Conservation (phyloP, 352 stramenopile species). For the Globisporangium abappressorium region DNA sequence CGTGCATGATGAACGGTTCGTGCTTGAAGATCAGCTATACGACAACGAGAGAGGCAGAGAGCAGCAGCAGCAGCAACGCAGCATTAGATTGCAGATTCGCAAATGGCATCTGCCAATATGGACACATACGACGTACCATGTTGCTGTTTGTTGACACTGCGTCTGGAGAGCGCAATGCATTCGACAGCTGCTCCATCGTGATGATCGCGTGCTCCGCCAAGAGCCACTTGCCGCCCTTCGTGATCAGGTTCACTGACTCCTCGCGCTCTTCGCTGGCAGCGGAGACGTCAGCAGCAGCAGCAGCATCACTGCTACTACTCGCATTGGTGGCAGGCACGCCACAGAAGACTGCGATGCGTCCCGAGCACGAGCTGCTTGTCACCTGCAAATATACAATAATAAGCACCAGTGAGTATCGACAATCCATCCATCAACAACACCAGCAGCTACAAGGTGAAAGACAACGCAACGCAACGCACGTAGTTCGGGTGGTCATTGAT, state of each 20-base stretch:
- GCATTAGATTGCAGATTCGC: background rate
- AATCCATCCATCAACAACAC: background rate
- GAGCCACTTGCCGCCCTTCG: constrained; percentile 89
- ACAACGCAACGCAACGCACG: constrained; percentile 29
- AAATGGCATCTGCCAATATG: background rate
- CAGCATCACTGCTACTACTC: background rate
- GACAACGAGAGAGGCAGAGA: background rate
- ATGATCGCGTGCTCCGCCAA: constrained; percentile 78
- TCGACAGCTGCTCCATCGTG: constrained; percentile 63
- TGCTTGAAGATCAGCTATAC: constrained; percentile 85
- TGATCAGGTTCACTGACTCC: constrained; percentile 55
- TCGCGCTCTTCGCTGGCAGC: constrained; percentile 14
- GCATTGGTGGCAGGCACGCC: constrained; percentile 30
- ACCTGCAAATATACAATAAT: constrained; percentile 39
- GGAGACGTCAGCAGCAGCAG: background rate
- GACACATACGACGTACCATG: constrained; percentile 40
- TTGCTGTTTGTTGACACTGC: constrained; percentile 38
- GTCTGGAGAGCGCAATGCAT: constrained; percentile 39
- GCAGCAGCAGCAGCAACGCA: background rate
- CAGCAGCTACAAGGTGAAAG: background rate
- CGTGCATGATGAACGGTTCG: constrained; percentile 92
- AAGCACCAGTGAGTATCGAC: background rate
- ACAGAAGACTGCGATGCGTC: constrained; percentile 87
- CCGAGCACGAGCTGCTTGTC: constrained; percentile 90
- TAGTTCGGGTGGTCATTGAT: constrained; percentile 88